Percentiles rank a stretch among this genome's conserved stretches.
Evolutionary conservation across 2,329 filamentous ascomycete species (phyloP).

Genomic region (Colletotrichum sp.): DNA sequence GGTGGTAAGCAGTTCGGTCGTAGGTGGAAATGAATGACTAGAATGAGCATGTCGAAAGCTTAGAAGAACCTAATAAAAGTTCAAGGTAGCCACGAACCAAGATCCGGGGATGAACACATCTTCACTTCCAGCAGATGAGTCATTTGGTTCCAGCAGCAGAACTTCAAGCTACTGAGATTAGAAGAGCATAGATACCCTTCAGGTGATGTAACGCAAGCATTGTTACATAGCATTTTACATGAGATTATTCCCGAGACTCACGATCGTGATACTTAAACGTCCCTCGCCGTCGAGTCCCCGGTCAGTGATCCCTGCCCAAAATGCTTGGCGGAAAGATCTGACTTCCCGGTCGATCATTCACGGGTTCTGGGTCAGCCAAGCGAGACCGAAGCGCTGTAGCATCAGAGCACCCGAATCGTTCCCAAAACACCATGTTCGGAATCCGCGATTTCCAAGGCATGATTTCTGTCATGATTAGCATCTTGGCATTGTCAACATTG

Average conservation of each 20-base stretch:
- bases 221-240: not conserved
- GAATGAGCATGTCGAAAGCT: not conserved
- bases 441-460: not conserved
- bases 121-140: not conserved
- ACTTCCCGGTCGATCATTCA: not conserved
- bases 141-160: accelerated
- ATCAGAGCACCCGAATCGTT: not conserved
- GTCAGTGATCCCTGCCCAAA: not conserved
- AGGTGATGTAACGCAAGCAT: accelerated
- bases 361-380: not conserved
- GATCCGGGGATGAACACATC: not conserved
- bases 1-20: not conserved
- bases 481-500: not conserved
- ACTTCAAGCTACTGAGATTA: not conserved
- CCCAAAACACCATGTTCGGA: not conserved
- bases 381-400: not conserved
- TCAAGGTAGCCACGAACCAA: not conserved
- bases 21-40: not conserved
- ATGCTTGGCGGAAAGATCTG: not conserved
- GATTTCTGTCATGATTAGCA: not conserved
- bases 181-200: not conserved
- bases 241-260: not conserved
- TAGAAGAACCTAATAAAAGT: not conserved
- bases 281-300: not conserved
- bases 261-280: not conserved